Percentiles rank a stretch among this genome's conserved stretches.
Conservation (phyloP, 441 rosid species). For the Pelargonium citronellum region DNA sequence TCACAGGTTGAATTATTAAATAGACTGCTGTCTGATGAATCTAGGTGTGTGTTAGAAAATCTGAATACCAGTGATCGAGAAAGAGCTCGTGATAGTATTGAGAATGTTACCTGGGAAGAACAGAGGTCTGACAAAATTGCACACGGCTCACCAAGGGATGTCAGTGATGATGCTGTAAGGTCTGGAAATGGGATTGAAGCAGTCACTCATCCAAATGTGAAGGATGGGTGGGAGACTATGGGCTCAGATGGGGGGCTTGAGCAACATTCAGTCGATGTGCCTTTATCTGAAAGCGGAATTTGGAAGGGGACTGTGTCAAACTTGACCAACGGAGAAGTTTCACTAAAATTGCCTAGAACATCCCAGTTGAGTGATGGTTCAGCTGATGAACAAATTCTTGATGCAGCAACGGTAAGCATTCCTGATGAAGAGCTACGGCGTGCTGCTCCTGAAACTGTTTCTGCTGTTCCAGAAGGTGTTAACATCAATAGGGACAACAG, state of each 20-base stretch:
- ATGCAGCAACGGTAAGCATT: conserved; percentile 22
- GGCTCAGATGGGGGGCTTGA: background rate
- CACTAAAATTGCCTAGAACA: background rate
- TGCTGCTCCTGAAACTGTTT: conserved; percentile 23
- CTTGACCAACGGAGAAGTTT: background rate
- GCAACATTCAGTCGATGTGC: background rate
- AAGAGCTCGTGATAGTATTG: background rate
- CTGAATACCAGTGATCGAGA: conserved; percentile 10
- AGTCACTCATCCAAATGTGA: conserved; percentile 2
- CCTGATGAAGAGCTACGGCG: conserved; percentile 29
- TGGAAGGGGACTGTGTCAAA: background rate
- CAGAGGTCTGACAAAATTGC: conserved; percentile 11
- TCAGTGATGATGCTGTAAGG: conserved; percentile 21
- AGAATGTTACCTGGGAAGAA: background rate
- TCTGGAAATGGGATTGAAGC: conserved; percentile 16
- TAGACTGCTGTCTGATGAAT: conserved; percentile 21
- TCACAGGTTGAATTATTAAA: conserved; percentile 30
- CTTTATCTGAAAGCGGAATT: background rate
- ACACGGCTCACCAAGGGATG: conserved; percentile 8
- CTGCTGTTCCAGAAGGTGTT: conserved; percentile 13
- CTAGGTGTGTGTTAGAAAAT: conserved; percentile 19
- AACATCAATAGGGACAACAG: conserved; percentile 19
- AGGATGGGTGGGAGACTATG: background rate
- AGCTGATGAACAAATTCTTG: background rate
- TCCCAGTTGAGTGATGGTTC: background rate